Conservation (phyloP, 495 filamentous ascomycete genomes). For the Haplographium delicatum region DNA sequence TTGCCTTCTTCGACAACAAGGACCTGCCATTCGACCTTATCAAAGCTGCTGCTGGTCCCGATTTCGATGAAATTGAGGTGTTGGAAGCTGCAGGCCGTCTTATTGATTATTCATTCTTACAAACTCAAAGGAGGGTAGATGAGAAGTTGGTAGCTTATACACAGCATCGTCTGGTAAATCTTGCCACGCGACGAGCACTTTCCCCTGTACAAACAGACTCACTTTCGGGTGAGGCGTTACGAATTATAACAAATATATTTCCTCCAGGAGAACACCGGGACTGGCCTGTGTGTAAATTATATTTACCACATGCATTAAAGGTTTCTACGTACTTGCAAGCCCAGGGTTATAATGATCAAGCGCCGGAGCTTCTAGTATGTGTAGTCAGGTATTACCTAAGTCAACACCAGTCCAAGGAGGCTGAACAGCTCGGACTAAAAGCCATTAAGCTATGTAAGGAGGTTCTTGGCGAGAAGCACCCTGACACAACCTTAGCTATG, state of each 20-base stretch:
- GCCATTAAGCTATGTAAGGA: conserved; percentile 19
- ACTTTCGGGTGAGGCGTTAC: conserved; percentile 26
- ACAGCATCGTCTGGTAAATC: conserved; percentile 42
- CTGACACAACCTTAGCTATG: conserved; percentile 30
- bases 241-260: conserved; percentile 27
- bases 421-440: conserved; percentile 11
- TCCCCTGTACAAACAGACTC: conserved; percentile 22
- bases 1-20: conserved; percentile 16
- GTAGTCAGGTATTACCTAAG: conserved; percentile 18
- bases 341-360: conserved; percentile 3
- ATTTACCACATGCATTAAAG: conserved; percentile 35
- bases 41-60: conserved; percentile 4
- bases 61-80: conserved; percentile 12
- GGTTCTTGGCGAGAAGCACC: conserved; percentile 17
- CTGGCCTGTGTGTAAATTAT: conserved; percentile 30
- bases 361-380: conserved; percentile 1
- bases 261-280: conserved; percentile 29
- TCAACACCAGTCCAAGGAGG: conserved; percentile 14
- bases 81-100: conserved; percentile 19
- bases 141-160: conserved; percentile 15
- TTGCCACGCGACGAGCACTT: conserved; percentile 39
- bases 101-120: conserved; percentile 14
- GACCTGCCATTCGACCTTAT: conserved; percentile 15
- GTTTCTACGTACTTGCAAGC: conserved; percentile 17
- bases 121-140: conserved; percentile 4